These are phyloP conservation scores for Phytophthora multivora DNA, from an alignment of 352 stramenopile species.

Conservation along the genomic window DNA sequence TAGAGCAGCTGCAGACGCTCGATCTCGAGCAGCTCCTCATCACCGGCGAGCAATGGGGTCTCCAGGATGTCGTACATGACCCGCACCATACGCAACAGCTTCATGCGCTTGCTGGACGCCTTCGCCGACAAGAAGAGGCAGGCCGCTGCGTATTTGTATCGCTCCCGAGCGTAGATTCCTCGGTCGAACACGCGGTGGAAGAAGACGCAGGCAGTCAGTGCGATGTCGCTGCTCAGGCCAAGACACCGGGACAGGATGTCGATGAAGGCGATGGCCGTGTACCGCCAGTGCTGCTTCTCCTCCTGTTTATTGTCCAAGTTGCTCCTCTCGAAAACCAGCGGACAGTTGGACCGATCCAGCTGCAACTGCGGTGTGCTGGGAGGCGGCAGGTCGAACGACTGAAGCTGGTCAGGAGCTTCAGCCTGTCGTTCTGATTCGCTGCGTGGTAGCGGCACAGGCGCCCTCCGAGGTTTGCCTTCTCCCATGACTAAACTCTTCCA, in stretches of 20 bases:
- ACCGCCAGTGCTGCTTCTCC: constrained; percentile 85
- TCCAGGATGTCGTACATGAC: constrained; percentile 89
- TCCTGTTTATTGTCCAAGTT: constrained; percentile 66
- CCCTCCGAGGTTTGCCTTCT: constrained; percentile 67
- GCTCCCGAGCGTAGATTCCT: constrained; percentile 78
- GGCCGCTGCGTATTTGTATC: constrained; percentile 83
- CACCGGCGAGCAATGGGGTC: constrained; percentile 61
- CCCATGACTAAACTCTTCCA: constrained; percentile 81
- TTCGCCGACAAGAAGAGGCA: constrained; percentile 86
- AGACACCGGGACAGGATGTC: constrained; percentile 75
- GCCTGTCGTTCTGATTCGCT: constrained; percentile 70
- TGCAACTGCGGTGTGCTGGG: constrained; percentile 46
- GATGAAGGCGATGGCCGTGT: constrained; percentile 81
- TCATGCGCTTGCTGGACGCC: constrained; percentile 87
- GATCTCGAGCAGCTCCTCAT: constrained; percentile 87
- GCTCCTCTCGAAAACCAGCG: constrained; percentile 69
- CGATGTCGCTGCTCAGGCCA: constrained; percentile 68
- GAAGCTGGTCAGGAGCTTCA: constrained; percentile 70
- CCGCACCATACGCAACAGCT: constrained; percentile 83
- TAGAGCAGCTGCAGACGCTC: constrained; percentile 85
- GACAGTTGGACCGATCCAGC: constrained; percentile 77
- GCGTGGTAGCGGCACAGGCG: constrained; percentile 52
- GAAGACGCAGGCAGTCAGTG: constrained; percentile 75
- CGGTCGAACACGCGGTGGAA: constrained; percentile 84
- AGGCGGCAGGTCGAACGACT: constrained; percentile 74